Percentiles rank a stretch among this genome's conserved stretches.
Evolutionary conservation across 1,284 basidiomycete species (phyloP).

Genomic region (Spongiforma sp.): DNA sequence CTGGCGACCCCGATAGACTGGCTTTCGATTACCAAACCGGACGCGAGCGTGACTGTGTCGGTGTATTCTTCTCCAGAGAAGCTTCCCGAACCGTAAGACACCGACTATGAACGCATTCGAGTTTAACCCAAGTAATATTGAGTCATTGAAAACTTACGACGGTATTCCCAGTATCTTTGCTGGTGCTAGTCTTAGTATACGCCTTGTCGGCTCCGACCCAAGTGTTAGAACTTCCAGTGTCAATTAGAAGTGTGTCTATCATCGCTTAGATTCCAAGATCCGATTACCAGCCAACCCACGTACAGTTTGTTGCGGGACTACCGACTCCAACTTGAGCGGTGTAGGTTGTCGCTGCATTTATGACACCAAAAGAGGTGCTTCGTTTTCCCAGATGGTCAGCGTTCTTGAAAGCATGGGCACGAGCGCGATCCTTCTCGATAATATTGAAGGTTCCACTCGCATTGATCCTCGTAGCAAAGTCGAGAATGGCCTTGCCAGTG

Average conservation of each 20-base stretch:
- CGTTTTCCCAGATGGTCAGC: background rate
- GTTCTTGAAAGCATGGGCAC: slow-evolving; percentile 2
- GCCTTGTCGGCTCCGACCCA: slow-evolving; percentile 43
- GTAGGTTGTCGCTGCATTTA: slow-evolving; percentile 36
- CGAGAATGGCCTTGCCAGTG: slow-evolving; percentile 19
- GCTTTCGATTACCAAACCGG: slow-evolving; percentile 47
- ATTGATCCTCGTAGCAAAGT: slow-evolving; percentile 23
- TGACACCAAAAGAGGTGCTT: slow-evolving; percentile 8
- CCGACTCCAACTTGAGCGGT: slow-evolving; percentile 48
- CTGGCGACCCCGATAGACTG: slow-evolving; percentile 61
- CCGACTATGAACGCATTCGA: slow-evolving; percentile 23
- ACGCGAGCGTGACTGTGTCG: slow-evolving; percentile 51
- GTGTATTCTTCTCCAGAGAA: slow-evolving; percentile 57
- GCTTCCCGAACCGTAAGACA: slow-evolving; percentile 55
- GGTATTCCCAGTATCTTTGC: slow-evolving; percentile 46
- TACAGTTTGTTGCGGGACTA: slow-evolving; percentile 48
- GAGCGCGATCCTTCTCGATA: slow-evolving; percentile 11
- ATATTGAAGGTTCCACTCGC: slow-evolving; percentile 8
- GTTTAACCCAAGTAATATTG: background rate
- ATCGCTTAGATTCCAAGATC: background rate
- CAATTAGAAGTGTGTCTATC: slow-evolving; percentile 30
- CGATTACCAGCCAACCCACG: slow-evolving; percentile 13
- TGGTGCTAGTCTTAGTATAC: slow-evolving; percentile 48
- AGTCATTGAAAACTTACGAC: slow-evolving; percentile 36
- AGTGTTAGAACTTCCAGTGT: slow-evolving; percentile 43